Conservation (phyloP, 805 yeast genomes). For the Candida hispaniensis region DNA sequence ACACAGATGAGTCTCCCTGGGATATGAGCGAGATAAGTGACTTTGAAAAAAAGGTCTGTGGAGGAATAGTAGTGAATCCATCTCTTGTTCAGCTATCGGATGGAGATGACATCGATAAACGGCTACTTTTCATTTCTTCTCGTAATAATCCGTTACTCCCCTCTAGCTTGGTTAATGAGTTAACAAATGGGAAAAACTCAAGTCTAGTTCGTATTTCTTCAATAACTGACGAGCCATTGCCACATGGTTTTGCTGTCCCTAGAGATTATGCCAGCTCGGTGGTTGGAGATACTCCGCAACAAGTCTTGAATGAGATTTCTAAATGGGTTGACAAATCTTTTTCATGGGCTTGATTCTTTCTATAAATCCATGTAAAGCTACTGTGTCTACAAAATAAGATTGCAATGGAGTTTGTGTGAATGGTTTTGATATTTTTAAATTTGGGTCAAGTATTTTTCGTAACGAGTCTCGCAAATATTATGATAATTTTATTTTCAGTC, state of each 20-base stretch:
- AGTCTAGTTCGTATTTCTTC: slow-evolving; percentile 2
- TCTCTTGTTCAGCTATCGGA: slow-evolving; percentile 25
- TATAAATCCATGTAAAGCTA: no score
- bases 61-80: slow-evolving; percentile 27
- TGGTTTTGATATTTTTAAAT: no score
- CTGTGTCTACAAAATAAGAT: no score
- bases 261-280: slow-evolving; percentile 31
- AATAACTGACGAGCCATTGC: slow-evolving; percentile 28
- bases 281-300: slow-evolving; percentile 28
- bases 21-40: slow-evolving; percentile 7
- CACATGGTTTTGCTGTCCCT: slow-evolving; percentile 35
- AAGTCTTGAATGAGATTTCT: slow-evolving; percentile 20
- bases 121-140: slow-evolving; percentile 23
- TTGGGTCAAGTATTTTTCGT: no score
- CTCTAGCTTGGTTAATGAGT: slow-evolving; percentile 19
- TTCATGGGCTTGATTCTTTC: no score
- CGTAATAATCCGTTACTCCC: slow-evolving; percentile 26
- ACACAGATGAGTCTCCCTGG: slow-evolving; percentile 21
- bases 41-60: slow-evolving; percentile 23
- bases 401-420: no score
- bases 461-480: no score
- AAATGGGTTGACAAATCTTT: slow-evolving; percentile 14
- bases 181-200: slow-evolving; percentile 15
- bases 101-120: slow-evolving; percentile 24
- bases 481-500: no score